These are phyloP conservation scores for Backusella circina DNA, from an alignment of 192 early-diverging fungal genomes.

Conservation along the genomic window DNA sequence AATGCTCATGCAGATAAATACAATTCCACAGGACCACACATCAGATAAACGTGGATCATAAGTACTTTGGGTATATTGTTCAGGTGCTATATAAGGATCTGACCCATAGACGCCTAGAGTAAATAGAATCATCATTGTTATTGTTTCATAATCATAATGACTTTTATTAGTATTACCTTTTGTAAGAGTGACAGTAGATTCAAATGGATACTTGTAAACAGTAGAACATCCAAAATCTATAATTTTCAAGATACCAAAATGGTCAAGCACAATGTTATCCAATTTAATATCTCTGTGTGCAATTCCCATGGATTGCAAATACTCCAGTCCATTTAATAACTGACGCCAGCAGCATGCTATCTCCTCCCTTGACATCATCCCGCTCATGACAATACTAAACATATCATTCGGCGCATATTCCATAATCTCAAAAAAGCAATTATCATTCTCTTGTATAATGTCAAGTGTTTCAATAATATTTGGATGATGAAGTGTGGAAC, in stretches of 20 bases:
- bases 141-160: background rate
- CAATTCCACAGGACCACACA: constrained; percentile 89
- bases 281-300: constrained; percentile 93
- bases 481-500: constrained; percentile 68
- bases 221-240: constrained; percentile 94
- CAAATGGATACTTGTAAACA: constrained; percentile 86
- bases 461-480: constrained; percentile 79
- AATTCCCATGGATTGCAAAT: constrained; percentile 87
- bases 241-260: constrained; percentile 78
- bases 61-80: constrained; percentile 61
- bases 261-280: constrained; percentile 82
- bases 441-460: constrained; percentile 64
- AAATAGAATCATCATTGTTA: constrained; percentile 21
- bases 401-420: constrained; percentile 93
- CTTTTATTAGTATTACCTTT: constrained; percentile 33
- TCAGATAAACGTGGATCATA: constrained; percentile 85
- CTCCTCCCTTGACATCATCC: constrained; percentile 71
- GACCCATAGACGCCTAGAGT: constrained; percentile 79
- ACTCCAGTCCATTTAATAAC: constrained; percentile 75
- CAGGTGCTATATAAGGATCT: constrained; percentile 96
- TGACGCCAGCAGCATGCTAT: constrained; percentile 89
- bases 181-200: constrained; percentile 40
- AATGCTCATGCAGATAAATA: constrained; percentile 73
- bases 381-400: constrained; percentile 74
- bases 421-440: constrained; percentile 71